Evolutionary conservation across 257 asterid genomes (phyloP), one percentile per base, ranked within the genome.

Genomic region (Solanum arcanum): DNA sequence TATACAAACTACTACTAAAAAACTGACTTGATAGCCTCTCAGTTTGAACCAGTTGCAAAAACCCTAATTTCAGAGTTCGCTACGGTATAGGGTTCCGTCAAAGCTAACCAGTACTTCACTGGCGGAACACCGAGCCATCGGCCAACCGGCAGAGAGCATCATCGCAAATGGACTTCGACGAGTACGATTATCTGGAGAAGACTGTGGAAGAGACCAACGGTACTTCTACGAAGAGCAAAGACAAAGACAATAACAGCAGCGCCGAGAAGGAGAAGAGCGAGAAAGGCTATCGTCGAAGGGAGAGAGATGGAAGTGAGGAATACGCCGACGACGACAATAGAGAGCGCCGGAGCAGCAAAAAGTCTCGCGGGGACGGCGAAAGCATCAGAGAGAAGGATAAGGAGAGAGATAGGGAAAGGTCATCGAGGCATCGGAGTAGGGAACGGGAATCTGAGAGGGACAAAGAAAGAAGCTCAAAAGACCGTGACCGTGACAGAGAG

Each of bases 171-270:
- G 99, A 97, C 87, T 96, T 96, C 91, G 99, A 97, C 92, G 99
- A 97, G 97, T 95, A 95, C 91, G 99, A 96, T 56, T 97, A 97
- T 92, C 92, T 97, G 41, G 99, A 97, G 91, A 97, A 94, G 68
- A 90, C 98, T 23, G 99, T 97, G 47, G 99, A 97, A 83, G 99
- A 93, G 89, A 92, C 94, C n/a, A 94, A 94, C 91, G 95, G 90
- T 86, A 87, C 89, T 70, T 80, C 94, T 23, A 86, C 94, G 86
- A 95, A 93, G 88, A 86, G 91, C 91, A 94, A 90, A 88, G 95
- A 89, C 83, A 91, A 83, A 88, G 95, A 93, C 80, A 76, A 83
- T 33, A 92, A 88, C 86, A 95, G 92, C 80, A 84, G 93, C 47
- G 66, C 69, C 11, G 93, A 86, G 88, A 91, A 89, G 70, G 98